Evolutionary conservation across 306 rosid species (phyloP).

Genomic region (Sophora flavescens): DNA sequence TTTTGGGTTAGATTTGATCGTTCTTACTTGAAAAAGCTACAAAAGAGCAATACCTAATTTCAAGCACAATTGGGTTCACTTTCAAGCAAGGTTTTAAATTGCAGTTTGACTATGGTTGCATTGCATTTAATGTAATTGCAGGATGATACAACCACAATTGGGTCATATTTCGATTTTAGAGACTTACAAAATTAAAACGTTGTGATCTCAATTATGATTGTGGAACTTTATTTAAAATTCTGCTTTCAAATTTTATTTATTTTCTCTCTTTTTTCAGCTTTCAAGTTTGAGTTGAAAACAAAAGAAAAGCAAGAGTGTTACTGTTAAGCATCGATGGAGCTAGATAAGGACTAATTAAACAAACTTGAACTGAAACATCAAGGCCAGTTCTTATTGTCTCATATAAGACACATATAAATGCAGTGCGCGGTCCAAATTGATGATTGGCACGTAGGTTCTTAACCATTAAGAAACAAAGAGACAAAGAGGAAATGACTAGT

Average conservation of each 20-base stretch:
- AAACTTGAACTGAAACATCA: constrained; percentile 52
- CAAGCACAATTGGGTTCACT: constrained; percentile 49
- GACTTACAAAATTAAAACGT: too few relatives aligned
- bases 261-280: constrained; percentile 40
- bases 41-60: constrained; percentile 49
- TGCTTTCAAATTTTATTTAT: not conserved
- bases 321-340: constrained; percentile 5
- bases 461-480: constrained; percentile 37
- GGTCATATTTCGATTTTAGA: too few relatives aligned
- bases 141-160: too few relatives aligned
- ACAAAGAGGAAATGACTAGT: constrained; percentile 46
- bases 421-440: constrained; percentile 50
- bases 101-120: too few relatives aligned
- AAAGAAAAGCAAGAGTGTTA: not conserved
- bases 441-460: constrained; percentile 46
- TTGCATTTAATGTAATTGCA: too few relatives aligned
- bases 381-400: constrained; percentile 51
- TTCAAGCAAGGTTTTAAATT: not conserved
- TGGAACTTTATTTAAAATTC: too few relatives aligned
- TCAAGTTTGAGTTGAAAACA: constrained; percentile 32
- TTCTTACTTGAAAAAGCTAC: constrained; percentile 51
- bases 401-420: constrained; percentile 45
- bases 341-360: constrained; percentile 46
- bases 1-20: constrained; percentile 48
- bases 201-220: too few relatives aligned